Percentiles rank a stretch among this genome's conserved stretches.
Evolutionary conservation across 257 asterid species (phyloP).

Genomic region (Nicotiana otophora): DNA sequence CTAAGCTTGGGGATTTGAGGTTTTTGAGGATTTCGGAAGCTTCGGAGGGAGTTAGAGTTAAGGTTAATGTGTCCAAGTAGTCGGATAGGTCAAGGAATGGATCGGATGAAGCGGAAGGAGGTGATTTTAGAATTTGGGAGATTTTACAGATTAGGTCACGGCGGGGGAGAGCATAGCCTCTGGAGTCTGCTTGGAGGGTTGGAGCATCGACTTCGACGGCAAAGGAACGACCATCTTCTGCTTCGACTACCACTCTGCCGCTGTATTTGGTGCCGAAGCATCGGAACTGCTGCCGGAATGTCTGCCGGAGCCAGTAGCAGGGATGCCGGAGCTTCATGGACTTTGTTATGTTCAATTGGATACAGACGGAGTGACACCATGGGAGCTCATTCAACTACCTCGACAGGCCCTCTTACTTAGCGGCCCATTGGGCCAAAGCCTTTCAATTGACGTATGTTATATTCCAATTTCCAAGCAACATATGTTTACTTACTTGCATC

Average conservation of each 20-base stretch:
- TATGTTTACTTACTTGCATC: too few relatives aligned
- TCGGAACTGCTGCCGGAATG: slow-evolving; percentile 26
- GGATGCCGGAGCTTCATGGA: background rate
- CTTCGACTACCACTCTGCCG: slow-evolving; percentile 52
- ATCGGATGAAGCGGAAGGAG: slow-evolving; percentile 42
- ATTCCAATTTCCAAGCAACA: too few relatives aligned
- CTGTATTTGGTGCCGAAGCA: slow-evolving; percentile 75
- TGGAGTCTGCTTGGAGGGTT: slow-evolving; percentile 45
- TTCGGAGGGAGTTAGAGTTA: slow-evolving; percentile 56
- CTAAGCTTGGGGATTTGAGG: slow-evolving; percentile 57
- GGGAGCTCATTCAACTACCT: background rate
- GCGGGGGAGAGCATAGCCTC: slow-evolving; percentile 93
- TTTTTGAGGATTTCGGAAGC: slow-evolving; percentile 76
- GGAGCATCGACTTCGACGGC: slow-evolving; percentile 65
- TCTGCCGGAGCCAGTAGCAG: slow-evolving; percentile 22
- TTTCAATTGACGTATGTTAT: too few relatives aligned
- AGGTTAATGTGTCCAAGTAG: slow-evolving; percentile 37
- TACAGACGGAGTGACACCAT: background rate
- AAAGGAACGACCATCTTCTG: slow-evolving; percentile 56
- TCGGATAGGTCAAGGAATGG: slow-evolving; percentile 66
- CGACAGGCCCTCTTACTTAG: too few relatives aligned
- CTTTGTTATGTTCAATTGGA: background rate
- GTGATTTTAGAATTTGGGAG: slow-evolving; percentile 53
- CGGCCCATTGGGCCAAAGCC: background rate
- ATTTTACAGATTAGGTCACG: slow-evolving; percentile 77